phyloP scores from a whole-genome alignment of 768 basidiomycete species.

The Chiua virens region DNA sequence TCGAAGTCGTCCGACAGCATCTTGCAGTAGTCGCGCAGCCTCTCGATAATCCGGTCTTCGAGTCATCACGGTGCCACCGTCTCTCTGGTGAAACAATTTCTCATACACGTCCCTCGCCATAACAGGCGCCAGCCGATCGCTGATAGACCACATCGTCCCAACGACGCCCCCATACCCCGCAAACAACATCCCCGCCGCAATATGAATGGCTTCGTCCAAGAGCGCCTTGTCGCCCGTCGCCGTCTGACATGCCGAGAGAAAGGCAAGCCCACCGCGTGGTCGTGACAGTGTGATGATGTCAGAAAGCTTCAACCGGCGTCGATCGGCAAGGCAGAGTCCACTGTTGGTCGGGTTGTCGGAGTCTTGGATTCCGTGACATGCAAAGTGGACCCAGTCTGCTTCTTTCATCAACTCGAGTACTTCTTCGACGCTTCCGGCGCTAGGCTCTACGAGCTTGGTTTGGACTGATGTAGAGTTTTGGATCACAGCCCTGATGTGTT shows the following conservation, averaged over 20 bases:
- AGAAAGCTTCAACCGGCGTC: neutral
- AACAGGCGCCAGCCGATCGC: slow-evolving; percentile 36
- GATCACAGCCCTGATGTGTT: slow-evolving; percentile 13
- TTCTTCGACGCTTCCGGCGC: slow-evolving; percentile 2
- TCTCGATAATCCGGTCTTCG: slow-evolving; percentile 1
- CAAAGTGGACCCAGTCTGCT: slow-evolving; percentile 26
- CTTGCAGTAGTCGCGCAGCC: neutral
- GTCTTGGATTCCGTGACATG: slow-evolving; percentile 32
- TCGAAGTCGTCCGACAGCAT: slow-evolving; percentile 6
- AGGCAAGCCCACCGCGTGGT: slow-evolving; percentile 33
- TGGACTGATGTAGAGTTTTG: neutral
- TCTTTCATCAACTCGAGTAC: neutral
- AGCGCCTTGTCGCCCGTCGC: slow-evolving; percentile 36
- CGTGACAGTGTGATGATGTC: slow-evolving; percentile 5
- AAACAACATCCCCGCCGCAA: slow-evolving; percentile 42
- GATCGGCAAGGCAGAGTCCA: slow-evolving; percentile 17
- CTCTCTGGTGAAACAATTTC: neutral
- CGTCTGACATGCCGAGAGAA: slow-evolving; percentile 49
- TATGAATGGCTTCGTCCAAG: slow-evolving; percentile 39
- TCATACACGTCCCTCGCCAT: slow-evolving; percentile 35
- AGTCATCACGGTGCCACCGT: neutral
- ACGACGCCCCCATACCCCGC: slow-evolving; percentile 34
- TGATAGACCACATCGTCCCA: slow-evolving; percentile 45
- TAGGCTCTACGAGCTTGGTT: neutral
- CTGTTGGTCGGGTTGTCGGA: slow-evolving; percentile 18